Base-by-base conservation (phyloP, 768 basidiomycete genomes). In the Phlebiopsis flavidoalba region DNA sequence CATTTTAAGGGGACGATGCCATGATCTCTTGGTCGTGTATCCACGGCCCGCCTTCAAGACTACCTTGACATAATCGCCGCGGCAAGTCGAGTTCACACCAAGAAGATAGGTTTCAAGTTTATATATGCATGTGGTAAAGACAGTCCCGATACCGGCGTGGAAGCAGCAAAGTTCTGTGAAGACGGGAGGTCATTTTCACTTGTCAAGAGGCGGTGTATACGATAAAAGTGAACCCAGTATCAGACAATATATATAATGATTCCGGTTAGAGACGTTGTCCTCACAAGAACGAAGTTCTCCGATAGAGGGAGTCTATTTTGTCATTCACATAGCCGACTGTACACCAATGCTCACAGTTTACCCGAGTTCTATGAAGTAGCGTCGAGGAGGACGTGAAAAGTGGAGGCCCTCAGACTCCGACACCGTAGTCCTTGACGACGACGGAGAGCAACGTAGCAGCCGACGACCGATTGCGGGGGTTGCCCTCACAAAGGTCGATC, bases 281-380 rank as follows among this genome's bases (percentile, higher is more conserved):
- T 85, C 90, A 87, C n/a, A 67, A 60, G 80, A 78, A 77, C 74
- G 64, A 69, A 72, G 72, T 76, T 79, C 84, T 93, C 91, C 77
- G 91, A n/a, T 87, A 72, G 91, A 93, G 91, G 91, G 91, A 93
- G 91, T 92, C 91, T 89, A 85, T 79, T 74, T 83, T 85, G 83
- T 91, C 91, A 93, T 93, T n/a, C 91, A 70, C 54, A 14, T 53
- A 57, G 49, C 47, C 26, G 65, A 59, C 35, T 35, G 40, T n/a
- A 65, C 65, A 53, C 45, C 53, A 36, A 60, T 4, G 74, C 76
- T 69, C 70, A 74, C 74, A 53, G n/a, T 63, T 69, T 66, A 89
- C 63, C 93, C n/a, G n/a, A 91, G 82, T 88, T 92, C 82, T 95
- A n/a, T 95, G 89, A 97, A 96, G 86, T 96, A 94, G 72, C n/a